A percentile compares a stretch with the other conserved stretches of the same genome.
These are phyloP conservation scores for Cercospora sp. DNA, from an alignment of 2,329 filamentous ascomycete genomes.

Conservation along the genomic window DNA sequence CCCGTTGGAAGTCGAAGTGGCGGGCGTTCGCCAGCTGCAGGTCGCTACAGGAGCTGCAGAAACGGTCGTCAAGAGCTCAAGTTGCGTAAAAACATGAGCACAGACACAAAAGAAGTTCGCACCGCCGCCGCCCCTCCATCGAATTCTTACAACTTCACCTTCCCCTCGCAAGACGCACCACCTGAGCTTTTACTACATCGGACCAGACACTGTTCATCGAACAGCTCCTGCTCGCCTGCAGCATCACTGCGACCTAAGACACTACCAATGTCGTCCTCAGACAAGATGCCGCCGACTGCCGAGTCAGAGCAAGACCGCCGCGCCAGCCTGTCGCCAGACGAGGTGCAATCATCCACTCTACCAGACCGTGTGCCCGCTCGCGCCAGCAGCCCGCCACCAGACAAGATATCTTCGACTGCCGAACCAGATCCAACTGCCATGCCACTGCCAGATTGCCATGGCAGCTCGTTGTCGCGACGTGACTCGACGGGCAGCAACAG, in stretches of 20 bases:
- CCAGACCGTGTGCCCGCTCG: not conserved
- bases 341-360: not conserved
- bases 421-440: not conserved
- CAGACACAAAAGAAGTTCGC: not conserved
- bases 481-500: slow-evolving; percentile 2
- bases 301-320: not conserved
- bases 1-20: not conserved
- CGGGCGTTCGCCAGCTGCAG: not conserved
- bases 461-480: not conserved
- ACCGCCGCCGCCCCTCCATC: not conserved
- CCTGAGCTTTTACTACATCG: not conserved
- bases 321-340: not conserved
- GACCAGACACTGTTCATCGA: not conserved
- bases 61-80: not conserved
- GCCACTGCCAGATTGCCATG: not conserved
- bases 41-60: not conserved
- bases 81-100: not conserved
- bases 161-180: not conserved
- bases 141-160: not conserved
- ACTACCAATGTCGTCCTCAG: not conserved
- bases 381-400: not conserved
- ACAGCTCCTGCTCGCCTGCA: not conserved
- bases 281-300: not conserved
- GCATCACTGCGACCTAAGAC: not conserved
- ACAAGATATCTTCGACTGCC: not conserved